Base-by-base conservation (phyloP, 179 eudicot species). In the Nepenthes alata region DNA sequence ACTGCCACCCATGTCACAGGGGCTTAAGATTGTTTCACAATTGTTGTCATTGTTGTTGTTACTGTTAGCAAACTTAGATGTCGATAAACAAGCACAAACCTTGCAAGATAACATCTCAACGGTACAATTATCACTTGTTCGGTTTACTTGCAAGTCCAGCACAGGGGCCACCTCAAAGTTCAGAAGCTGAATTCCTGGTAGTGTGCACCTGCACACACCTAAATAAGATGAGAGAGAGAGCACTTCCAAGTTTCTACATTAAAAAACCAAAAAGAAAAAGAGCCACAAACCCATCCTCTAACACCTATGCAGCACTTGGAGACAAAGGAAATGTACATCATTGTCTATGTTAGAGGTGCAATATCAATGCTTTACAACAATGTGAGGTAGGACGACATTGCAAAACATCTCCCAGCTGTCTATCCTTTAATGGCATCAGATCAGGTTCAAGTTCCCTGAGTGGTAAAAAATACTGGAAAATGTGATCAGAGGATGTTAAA, bases 41-140 rank as follows among this genome's bases (percentile, higher is more conserved):
- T 25, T 25, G 25, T 25, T 25, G 25, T 25, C 25, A n/a, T n/a
- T n/a, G 25, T 25, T 25, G 25, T 25, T 25, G 25, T 25, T 25
- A 25, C 25, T 25, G 1, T 25, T 25, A 25, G 25, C 25, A 25
- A 25, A 25, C 25, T 25, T 25, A 25, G 25, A 25, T 25, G 25
- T 25, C 25, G 0, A 25, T 0, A 25, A 25, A 25, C 25, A 25
- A 25, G 47, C 67, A 71, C 72, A 74, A 68, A 91, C 95, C 95
- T 81, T 86, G 87, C 97, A 91, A 67, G 96, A 91, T 66, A 91
- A 60, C 78, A 91, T 63, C 78, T 91, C 89, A 59, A 91, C 89
- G 10, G 65, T 64, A 60, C 96, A 91, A 60, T 77, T 81, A 73
- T 88, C 82, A 74, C 58, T 70, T 49, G 88, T 81, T 66, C 94